Evolutionary conservation across 164 flowering plant species (phyloP), one percentile per base, ranked within the genome.

Genomic region (Liquidambar formosana): DNA sequence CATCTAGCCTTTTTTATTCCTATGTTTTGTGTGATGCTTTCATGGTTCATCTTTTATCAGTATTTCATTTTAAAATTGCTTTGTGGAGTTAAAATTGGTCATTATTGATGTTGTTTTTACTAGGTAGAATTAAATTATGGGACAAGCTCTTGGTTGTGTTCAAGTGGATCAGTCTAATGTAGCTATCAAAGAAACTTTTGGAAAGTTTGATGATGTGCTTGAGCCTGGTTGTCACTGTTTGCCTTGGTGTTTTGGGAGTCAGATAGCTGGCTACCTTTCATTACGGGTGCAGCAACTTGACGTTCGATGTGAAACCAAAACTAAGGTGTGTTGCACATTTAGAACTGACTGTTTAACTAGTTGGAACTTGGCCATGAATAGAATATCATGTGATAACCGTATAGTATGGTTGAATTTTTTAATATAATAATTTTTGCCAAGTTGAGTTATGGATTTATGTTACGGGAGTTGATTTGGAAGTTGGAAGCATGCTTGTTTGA

Each of bases 281-380:
- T 45, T 91, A 61, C 85, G 97, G 66, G 83, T 88, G 48, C 91
- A 91, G 72, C 91, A 91, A 57, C 82, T 91, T 53, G 94, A 91
- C 72, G 91, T 91, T 62, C 90, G 88, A 8, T 91, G 97, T 73
- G 97, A 91, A 76, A 91, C 97, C 4, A 91, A 91, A 75, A 89
- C 94, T 3, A 91, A 88, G 97, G 97, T 86, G 62, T 46, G 76
- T 64, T 63, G 28, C 65, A 62, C 61, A 1, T 57, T 33, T 33
- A 33, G 41, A 33, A 33, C 4, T 53, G 49, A 2, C 22, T 9
- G 22, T 28, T 49, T 10, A n/a, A 54, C 26, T 22, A 54, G 19
- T 54, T 62, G 22, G 16, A 11, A 45, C 59, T 14, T 5, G 65
- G 51, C 38, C 1, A 26, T 15, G 22, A 16, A 33, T 33, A 6